Conservation (phyloP, 441 rosid genomes). For the Pelargonium fulgidum region DNA sequence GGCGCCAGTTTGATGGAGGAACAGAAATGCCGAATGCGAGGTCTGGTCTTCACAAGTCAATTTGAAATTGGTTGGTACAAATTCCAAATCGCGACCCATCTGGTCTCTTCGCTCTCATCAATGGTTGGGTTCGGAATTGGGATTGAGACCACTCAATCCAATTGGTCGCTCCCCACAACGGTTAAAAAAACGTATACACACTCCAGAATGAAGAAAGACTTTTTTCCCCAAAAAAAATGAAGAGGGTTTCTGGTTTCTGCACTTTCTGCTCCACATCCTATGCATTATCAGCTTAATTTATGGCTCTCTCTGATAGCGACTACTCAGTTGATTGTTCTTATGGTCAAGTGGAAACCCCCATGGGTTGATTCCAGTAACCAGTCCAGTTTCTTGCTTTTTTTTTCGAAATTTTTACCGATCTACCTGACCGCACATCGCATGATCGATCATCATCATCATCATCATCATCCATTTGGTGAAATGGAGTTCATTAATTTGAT, state of each 20-base stretch:
- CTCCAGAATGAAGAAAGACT: slow-evolving; percentile 2
- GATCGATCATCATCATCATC: background rate
- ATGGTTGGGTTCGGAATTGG: background rate
- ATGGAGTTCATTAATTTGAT: slow-evolving; percentile 1
- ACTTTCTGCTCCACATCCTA: slow-evolving; percentile 9
- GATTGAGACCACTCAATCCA: background rate
- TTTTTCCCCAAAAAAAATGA: background rate
- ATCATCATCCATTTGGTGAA: slow-evolving; percentile 4
- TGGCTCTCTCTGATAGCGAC: slow-evolving; percentile 19
- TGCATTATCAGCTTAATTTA: background rate
- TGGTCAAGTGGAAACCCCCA: slow-evolving; percentile 21
- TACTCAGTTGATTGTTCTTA: slow-evolving; percentile 23
- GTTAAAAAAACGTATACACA: background rate
- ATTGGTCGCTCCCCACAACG: slow-evolving; percentile 2
- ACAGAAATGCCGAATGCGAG: background rate
- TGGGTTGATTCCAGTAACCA: slow-evolving; percentile 14
- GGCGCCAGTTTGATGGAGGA: background rate
- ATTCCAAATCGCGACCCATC: background rate
- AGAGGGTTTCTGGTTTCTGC: slow-evolving; percentile 10
- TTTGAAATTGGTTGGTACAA: background rate
- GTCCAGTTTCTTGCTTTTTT: background rate
- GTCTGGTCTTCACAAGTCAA: too few species aligned
- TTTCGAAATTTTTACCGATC: background rate
- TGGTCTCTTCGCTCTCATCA: background rate
- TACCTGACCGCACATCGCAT: background rate